Evolutionary conservation across 352 stramenopile genomes (phyloP).

Genomic region (Hyphochytrium catenoides): DNA sequence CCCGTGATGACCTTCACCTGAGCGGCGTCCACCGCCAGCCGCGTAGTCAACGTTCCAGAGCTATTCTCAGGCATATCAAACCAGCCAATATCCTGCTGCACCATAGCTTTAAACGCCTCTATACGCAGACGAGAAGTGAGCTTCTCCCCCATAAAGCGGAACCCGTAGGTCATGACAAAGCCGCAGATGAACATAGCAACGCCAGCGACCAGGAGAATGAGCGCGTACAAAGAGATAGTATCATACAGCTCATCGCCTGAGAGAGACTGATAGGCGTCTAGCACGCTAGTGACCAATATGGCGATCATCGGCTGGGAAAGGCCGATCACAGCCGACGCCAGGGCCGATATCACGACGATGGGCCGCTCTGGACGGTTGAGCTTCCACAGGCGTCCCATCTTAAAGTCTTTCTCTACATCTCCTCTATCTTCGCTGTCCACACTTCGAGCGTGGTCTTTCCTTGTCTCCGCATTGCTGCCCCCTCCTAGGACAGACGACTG

Average conservation of each 20-base stretch:
- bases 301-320: conserved; percentile 4
- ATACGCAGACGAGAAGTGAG: conserved; percentile 18
- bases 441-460: too few relatives aligned
- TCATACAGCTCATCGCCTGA: conserved; percentile 18
- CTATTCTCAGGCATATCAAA: conserved; percentile 16
- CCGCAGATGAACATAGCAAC: conserved; percentile 11
- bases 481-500: too few relatives aligned
- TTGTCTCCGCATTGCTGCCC: too few relatives aligned
- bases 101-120: conserved; percentile 21
- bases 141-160: conserved; percentile 23
- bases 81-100: conserved; percentile 22
- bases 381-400: conserved; percentile 3
- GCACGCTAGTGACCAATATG: conserved; percentile 15
- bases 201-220: conserved; percentile 16
- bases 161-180: conserved; percentile 17
- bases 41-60: conserved; percentile 13
- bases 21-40: conserved; percentile 21
- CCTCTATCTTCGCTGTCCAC: neutral
- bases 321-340: conserved; percentile 7
- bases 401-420: neutral
- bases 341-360: conserved; percentile 3
- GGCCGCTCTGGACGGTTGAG: conserved; percentile 4
- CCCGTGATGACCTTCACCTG: conserved; percentile 20
- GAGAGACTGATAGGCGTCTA: conserved; percentile 7
- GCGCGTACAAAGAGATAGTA: conserved; percentile 13